Evolutionary conservation across 768 basidiomycete species (phyloP).

Genomic region (Boletus coccyginus): DNA sequence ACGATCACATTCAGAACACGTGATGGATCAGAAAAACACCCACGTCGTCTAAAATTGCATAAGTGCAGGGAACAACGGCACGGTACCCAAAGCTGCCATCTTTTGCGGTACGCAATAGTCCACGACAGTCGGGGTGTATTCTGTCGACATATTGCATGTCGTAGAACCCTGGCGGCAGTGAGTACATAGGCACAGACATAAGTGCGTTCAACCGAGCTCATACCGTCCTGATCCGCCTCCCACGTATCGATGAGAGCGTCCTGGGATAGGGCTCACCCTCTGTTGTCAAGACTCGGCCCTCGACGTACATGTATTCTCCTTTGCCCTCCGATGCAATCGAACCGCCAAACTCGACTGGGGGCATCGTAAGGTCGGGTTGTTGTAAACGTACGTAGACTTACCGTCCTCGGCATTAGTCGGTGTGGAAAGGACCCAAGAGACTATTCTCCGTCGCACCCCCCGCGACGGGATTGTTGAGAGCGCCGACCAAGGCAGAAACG

Average conservation of each 20-base stretch:
- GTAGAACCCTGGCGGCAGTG: slow-evolving; percentile 26
- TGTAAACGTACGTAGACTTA: slow-evolving; percentile 31
- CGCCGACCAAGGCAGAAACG: slow-evolving; percentile 73
- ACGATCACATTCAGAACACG: slow-evolving; percentile 16
- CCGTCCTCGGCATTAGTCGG: slow-evolving; percentile 75
- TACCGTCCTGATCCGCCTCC: slow-evolving; percentile 70
- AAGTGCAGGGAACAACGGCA: slow-evolving; percentile 64
- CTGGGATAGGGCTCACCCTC: slow-evolving; percentile 64
- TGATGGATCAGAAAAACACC: slow-evolving; percentile 21
- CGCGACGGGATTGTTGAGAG: slow-evolving; percentile 65
- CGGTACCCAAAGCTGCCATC: slow-evolving; percentile 71
- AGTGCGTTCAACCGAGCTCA: slow-evolving; percentile 28
- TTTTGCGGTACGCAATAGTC: slow-evolving; percentile 52
- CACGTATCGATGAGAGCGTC: slow-evolving; percentile 76
- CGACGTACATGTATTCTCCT: slow-evolving; percentile 79
- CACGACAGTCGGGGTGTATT: slow-evolving; percentile 67
- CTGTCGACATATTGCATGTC: slow-evolving; percentile 55
- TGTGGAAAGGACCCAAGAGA: slow-evolving; percentile 81
- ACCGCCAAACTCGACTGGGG: slow-evolving; percentile 60
- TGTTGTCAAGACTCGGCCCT: slow-evolving; percentile 60
- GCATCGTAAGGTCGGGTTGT: neutral
- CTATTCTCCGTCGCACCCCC: slow-evolving; percentile 68
- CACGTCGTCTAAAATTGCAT: slow-evolving; percentile 72
- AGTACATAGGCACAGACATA: slow-evolving; percentile 5
- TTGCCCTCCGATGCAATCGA: slow-evolving; percentile 87